Conservation (phyloP, 2,329 filamentous ascomycete genomes). For the Intubia oerlemansii region DNA sequence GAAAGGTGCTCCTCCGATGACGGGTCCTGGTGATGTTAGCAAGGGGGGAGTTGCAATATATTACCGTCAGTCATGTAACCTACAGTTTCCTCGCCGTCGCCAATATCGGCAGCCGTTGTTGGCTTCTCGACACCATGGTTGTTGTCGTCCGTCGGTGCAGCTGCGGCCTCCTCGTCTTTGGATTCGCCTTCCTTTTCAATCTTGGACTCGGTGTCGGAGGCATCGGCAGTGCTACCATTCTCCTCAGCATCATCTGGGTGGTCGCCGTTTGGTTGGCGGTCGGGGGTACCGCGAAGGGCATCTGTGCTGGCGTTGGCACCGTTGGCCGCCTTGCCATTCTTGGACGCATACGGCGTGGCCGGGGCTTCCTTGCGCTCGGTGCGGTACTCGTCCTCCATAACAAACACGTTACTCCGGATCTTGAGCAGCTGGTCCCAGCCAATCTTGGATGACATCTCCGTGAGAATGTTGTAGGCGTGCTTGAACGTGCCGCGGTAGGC, state of each 20-base stretch:
- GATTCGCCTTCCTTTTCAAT: too few species aligned
- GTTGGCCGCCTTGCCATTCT: constrained; percentile 29
- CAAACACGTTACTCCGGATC: constrained; percentile 90
- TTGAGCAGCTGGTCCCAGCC: constrained; percentile 93
- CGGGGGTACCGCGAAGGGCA: constrained; percentile 50
- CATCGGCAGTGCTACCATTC: constrained; percentile 5
- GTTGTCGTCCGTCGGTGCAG: constrained; percentile 3
- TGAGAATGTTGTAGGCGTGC: constrained; percentile 82
- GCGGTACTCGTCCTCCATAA: constrained; percentile 98
- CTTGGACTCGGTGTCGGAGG: constrained; percentile 8
- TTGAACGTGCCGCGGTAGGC: constrained; percentile 89
- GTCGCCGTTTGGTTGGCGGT: constrained; percentile 28
- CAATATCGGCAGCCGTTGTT: constrained; percentile 54
- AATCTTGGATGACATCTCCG: constrained; percentile 89
- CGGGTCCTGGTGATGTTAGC: constrained; percentile 23
- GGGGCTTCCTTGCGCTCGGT: constrained; percentile 50
- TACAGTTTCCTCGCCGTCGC: constrained; percentile 55
- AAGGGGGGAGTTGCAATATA: neutral
- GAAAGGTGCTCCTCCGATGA: constrained; percentile 47
- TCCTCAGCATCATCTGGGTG: constrained; percentile 15
- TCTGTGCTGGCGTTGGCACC: constrained; percentile 54
- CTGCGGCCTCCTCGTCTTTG: too few species aligned
- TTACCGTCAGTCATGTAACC: constrained; percentile 10
- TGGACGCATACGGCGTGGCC: constrained; percentile 24
- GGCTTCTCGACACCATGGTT: constrained; percentile 61